Evolutionary conservation across 2,329 filamentous ascomycete species (phyloP).

Genomic region (Talaromyces sp.): DNA sequence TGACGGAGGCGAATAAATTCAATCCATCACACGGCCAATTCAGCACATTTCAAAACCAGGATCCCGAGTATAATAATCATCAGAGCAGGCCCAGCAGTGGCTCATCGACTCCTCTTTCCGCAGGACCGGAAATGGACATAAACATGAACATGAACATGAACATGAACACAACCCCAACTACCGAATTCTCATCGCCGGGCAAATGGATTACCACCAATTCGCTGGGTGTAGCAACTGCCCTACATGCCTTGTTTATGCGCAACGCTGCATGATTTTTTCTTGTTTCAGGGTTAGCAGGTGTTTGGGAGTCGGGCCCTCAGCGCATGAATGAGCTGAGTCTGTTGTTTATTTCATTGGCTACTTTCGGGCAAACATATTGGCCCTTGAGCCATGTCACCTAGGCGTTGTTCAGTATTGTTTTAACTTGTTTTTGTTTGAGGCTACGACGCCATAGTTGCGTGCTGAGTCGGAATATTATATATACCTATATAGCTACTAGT

Average conservation of each 20-base stretch:
- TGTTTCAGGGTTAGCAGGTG: not conserved
- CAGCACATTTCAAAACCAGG: conserved; percentile 2
- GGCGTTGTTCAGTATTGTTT: too few relatives aligned
- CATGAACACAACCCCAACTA: conserved; percentile 22
- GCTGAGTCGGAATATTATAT: not conserved
- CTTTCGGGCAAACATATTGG: not conserved
- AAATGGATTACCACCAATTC: conserved; percentile 23
- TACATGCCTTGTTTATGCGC: not conserved
- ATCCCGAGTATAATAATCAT: conserved; percentile 9
- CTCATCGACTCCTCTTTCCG: conserved; percentile 19
- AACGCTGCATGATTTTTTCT: not conserved
- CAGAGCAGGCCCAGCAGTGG: conserved; percentile 16
- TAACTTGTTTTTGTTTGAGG: not conserved
- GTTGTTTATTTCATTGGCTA: not conserved
- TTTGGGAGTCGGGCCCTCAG: not conserved
- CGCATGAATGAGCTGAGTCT: not conserved
- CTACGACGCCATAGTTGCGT: not conserved
- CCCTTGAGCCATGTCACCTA: not conserved
- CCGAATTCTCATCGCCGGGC: conserved; percentile 13
- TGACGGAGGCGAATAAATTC: conserved; percentile 17
- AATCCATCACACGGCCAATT: conserved; percentile 9
- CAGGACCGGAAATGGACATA: conserved; percentile 17
- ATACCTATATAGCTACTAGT: not conserved
- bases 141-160: conserved; percentile 21
- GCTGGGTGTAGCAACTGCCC: conserved; percentile 24